phyloP scores from a whole-genome alignment of 2,329 filamentous ascomycete species.

The Corynespora cassiicola region DNA sequence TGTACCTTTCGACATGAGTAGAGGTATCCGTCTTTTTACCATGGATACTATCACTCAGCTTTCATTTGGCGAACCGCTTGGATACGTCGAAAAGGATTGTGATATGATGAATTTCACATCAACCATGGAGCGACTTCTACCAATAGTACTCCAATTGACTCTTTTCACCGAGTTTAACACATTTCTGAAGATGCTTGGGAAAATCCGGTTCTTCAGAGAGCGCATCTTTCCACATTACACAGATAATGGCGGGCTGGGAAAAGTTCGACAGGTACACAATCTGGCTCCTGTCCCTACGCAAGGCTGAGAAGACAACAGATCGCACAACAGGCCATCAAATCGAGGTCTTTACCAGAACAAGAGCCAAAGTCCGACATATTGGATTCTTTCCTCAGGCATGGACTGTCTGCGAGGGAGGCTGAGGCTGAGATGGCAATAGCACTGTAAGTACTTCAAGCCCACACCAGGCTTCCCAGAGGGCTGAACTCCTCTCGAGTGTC shows the following conservation, averaged over 20 bases:
- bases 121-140: neutral
- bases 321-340: neutral
- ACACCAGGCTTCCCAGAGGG: no score
- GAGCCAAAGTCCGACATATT: no score
- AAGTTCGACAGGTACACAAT: neutral
- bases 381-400: neutral
- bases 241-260: neutral
- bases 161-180: neutral
- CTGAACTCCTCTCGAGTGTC: neutral
- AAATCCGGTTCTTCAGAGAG: no score
- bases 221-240: neutral
- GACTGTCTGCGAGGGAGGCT: neutral
- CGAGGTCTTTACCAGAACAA: no score
- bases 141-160: neutral
- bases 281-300: neutral
- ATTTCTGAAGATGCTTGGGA: no score
- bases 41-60: slow-evolving; percentile 1
- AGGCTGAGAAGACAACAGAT: no score
- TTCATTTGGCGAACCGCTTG: neutral
- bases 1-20: neutral
- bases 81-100: neutral
- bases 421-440: no score
- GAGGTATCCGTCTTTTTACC: neutral
- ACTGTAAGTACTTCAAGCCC: no score
- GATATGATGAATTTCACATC: neutral